Evolutionary conservation across 495 filamentous ascomycete species (phyloP), one percentile per base, ranked within the genome.

Genomic region (Hypoxylon intermedium): DNA sequence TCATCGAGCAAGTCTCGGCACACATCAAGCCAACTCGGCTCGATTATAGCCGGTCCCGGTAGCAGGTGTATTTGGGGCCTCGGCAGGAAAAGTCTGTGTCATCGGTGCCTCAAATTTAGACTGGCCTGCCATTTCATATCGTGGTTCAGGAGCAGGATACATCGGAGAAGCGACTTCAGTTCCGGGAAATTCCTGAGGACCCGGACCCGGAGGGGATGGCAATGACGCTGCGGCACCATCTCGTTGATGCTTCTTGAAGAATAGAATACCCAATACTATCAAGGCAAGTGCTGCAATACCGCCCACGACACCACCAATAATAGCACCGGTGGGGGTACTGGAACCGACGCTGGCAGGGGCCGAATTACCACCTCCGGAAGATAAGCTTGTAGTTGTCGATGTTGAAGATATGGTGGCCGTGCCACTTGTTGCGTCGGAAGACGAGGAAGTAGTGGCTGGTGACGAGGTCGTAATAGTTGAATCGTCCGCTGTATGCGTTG

Each of bases 261-360:
- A 51, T 31, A 65, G 38, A 28, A 65, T 18, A 3, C 62, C 62
- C 5, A 65, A 12, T 1, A 56, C 23, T 40, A 49, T 28, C 9
- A 65, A 47, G 11, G 31, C 26, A 37, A 65, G 51, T 3, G 55
- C 30, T 20, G 62, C 50, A 24, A 65, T 11, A 11, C 62, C 56
- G 21, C 60, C 60, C 7, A 64, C 41, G 9, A 58, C 60, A 12
- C 60, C 53, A 4, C 60, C 60, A 15, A 60, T 40, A 34, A 65
- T 65, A 23, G 62, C 62, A 11, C 62, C 62, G 6, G 52, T 28
- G 11, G 55, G 50, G 5, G 55, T 31, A 0, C 30, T 40, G 6
- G 62, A 65, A 9, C 15, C 24, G 6, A 24, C 34, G 13, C 41
- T 51, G 5, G 50, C 40, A 4, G 56, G 15, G 6, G n/a, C 7